A percentile compares a stretch with the other conserved stretches of the same genome.
Conservation (phyloP, 106 monocot species). For the Acorus gramineus region DNA sequence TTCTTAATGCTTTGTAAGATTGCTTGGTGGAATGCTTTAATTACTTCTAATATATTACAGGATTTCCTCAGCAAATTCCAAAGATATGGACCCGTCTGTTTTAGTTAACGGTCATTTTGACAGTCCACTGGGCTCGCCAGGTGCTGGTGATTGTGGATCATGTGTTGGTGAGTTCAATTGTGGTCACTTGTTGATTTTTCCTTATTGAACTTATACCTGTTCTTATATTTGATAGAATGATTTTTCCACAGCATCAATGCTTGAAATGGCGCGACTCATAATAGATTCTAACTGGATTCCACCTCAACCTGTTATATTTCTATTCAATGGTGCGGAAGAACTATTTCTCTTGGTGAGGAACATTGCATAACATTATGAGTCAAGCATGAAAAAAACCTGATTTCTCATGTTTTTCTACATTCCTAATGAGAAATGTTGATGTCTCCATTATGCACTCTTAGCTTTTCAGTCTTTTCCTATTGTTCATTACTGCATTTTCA, state of each 20-base stretch:
- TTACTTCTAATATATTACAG: constrained; percentile 24
- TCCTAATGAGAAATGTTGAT: too few species aligned
- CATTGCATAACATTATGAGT: background rate
- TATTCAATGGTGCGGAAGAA: constrained; percentile 99
- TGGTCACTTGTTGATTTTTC: background rate
- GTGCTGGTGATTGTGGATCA: constrained; percentile 97
- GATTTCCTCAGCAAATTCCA: constrained; percentile 65
- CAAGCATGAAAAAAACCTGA: background rate
- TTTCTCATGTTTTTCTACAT: background rate
- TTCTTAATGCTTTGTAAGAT: too few species aligned
- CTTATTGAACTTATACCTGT: constrained; percentile 1
- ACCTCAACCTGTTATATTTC: constrained; percentile 83
- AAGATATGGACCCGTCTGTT: constrained; percentile 56
- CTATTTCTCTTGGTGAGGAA: constrained; percentile 81
- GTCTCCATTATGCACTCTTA: too few species aligned
- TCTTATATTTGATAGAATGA: background rate
- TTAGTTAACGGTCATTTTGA: constrained; percentile 97
- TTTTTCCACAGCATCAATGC: constrained; percentile 82
- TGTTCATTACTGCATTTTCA: too few species aligned
- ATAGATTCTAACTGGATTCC: constrained; percentile 96
- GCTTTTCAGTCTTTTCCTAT: too few species aligned
- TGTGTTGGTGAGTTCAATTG: constrained; percentile 74
- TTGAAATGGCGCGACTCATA: constrained; percentile 80
- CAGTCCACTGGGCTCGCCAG: constrained; percentile 91
- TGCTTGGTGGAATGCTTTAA: too few species aligned